Evolutionary conservation across 1,139 yeast genomes (phyloP), one percentile per base, ranked within the genome.

Genomic region (Scheffersomyces parashehatae): DNA sequence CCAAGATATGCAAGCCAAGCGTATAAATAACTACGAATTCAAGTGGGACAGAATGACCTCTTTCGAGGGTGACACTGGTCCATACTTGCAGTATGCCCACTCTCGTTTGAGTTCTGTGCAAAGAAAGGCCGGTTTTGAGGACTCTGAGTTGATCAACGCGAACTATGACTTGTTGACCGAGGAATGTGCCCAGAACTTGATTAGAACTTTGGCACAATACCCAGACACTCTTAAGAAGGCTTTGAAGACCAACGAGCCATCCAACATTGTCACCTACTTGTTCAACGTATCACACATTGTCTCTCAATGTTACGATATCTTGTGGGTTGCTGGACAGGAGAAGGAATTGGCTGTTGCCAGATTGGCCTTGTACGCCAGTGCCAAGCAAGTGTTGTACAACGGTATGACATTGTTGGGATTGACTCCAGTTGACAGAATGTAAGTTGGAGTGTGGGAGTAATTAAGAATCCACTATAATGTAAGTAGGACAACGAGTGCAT

Each of bases 21-120:
- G 99, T 71, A 82, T 91, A 68, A 90, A 93, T 76, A 91, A 93
- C 73, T 95, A 95, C 72, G 90, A 85, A 58, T 95, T 95, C 72
- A 88, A 90, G 70, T 93, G 99, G 99, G 91, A 88, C 60, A 88
- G 99, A 76, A 93, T 93, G 98, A 79, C 88, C 40, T 89, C 97
- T 5, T 91, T 95, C 56, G 99, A 93, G 77, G 99, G 99, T 70
- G 99, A 93, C 69, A 93, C 99, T 48, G 99, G 99, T 64, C 99
- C 99, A 49, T 93, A 95, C 73, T 80, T 93, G 67, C 99, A 93
- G 72, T 93, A 93, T 63, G 99, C 99, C 39, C 99, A 93, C 71
- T 90, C 99, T 35, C 88, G 99, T 70, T 82, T 93, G 65, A 82
- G 95, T 71, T 91, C 98, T 3, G 91, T 93, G 59, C 93, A 89